Percentiles rank a stretch among this genome's conserved stretches.
Conservation (phyloP, 2,329 filamentous ascomycete species). For the Cladosporium phlei region DNA sequence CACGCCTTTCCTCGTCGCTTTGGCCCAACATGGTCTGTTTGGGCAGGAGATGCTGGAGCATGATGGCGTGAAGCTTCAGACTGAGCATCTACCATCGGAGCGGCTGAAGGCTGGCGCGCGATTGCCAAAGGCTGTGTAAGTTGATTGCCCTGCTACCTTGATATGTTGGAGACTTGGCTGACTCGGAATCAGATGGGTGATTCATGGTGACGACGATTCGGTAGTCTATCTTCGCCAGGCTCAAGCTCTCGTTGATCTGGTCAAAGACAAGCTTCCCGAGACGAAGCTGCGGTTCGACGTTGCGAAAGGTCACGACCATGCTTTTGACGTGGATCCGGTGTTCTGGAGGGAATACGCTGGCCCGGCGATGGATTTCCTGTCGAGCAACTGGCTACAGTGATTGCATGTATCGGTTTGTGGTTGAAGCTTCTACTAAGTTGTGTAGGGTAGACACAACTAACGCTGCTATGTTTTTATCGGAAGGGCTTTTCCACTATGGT, state of each 20-base stretch:
- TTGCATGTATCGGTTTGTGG: no score
- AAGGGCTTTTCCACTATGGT: no score
- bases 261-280: not conserved
- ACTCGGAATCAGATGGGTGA: not conserved
- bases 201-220: constrained; percentile 4
- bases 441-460: no score
- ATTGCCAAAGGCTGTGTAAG: constrained; percentile 3
- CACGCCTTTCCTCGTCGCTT: not conserved
- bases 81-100: not conserved
- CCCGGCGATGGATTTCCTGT: constrained; percentile 6
- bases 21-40: not conserved
- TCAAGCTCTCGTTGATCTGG: not conserved
- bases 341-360: not conserved
- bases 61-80: not conserved
- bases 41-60: not conserved
- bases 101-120: not conserved
- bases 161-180: not conserved
- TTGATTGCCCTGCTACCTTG: not conserved
- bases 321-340: constrained; percentile 1
- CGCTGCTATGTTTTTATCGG: no score
- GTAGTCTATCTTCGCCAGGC: constrained; percentile 4
- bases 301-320: constrained; percentile 2
- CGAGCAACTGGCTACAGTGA: not conserved
- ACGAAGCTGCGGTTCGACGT: constrained; percentile 4
- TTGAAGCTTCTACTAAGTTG: no score